Evolutionary conservation across 208 protist genomes (phyloP).

Genomic region (Leishmania gerbilli): DNA sequence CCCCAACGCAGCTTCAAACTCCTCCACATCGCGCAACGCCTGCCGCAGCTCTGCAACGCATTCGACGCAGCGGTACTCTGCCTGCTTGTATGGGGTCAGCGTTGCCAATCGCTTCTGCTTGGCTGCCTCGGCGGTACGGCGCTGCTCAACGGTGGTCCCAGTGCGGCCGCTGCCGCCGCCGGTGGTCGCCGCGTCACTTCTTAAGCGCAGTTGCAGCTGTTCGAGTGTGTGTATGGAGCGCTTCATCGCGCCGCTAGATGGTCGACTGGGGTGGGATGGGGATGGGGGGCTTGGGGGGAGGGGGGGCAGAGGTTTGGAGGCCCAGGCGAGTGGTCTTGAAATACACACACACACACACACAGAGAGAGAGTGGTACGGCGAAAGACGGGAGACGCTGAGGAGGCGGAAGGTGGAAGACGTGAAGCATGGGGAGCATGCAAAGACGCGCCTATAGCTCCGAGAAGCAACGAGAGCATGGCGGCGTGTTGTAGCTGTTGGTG

Average conservation of each 20-base stretch:
- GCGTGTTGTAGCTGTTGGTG: background rate
- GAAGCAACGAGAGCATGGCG: background rate
- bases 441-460: background rate
- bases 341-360: background rate
- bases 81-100: constrained; percentile 51
- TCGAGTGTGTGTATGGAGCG: constrained; percentile 19
- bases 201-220: constrained; percentile 14
- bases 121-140: constrained; percentile 12
- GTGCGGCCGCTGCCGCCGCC: background rate
- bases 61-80: constrained; percentile 55
- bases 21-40: constrained; percentile 31
- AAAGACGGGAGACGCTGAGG: background rate
- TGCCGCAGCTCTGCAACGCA: constrained; percentile 46
- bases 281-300: background rate
- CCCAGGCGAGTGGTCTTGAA: background rate
- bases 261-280: background rate
- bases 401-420: background rate
- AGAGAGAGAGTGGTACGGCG: background rate
- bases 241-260: constrained; percentile 12
- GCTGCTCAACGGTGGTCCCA: constrained; percentile 1
- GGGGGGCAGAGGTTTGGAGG: background rate
- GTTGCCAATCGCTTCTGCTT: constrained; percentile 26
- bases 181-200: background rate
- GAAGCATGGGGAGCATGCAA: background rate
- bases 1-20: constrained; percentile 17